Percentiles rank a stretch among this genome's conserved stretches.
These are phyloP conservation scores for Syzygium aromaticum DNA, from an alignment of 345 rosid genomes.

Conservation along the genomic window DNA sequence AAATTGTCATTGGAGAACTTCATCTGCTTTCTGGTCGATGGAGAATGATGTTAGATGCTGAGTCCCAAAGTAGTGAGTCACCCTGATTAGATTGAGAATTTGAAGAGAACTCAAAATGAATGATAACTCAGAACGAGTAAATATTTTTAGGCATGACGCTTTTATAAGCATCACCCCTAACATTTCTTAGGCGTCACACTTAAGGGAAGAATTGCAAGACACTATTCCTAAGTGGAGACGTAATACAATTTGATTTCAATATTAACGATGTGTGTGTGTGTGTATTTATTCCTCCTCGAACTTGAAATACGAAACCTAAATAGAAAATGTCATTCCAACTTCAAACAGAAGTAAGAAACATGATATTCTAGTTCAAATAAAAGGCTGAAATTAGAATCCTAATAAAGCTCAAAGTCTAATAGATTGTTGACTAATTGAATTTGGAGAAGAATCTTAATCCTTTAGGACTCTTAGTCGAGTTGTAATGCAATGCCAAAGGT, in stretches of 20 bases:
- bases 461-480: background rate
- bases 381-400: background rate
- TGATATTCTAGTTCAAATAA: background rate
- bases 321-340: background rate
- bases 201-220: background rate
- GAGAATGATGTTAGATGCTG: background rate
- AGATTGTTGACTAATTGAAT: background rate
- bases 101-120: background rate
- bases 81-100: background rate
- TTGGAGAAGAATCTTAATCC: background rate
- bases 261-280: background rate
- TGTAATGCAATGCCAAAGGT: background rate
- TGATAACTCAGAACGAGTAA: background rate
- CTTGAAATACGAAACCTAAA: background rate
- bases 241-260: background rate
- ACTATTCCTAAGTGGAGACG: background rate
- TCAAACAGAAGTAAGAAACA: background rate
- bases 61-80: background rate
- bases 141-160: background rate
- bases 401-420: background rate
- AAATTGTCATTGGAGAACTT: background rate
- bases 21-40: background rate
- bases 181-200: background rate
- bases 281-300: background rate
- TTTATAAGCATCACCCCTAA: background rate